Conservation (phyloP, 176 grass and related monocot genomes). For the Triticum urartu region DNA sequence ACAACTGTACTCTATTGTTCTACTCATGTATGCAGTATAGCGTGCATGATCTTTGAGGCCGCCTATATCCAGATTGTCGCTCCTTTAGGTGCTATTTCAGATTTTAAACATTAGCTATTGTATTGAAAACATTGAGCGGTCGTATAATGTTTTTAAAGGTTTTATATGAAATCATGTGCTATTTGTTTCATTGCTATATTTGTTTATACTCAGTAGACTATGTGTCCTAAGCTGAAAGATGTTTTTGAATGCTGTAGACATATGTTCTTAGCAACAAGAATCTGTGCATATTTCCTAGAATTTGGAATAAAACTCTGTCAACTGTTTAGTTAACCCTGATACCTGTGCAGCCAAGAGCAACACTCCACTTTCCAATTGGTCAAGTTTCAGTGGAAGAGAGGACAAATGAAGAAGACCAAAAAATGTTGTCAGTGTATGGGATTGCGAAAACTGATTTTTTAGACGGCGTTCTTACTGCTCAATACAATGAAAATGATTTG, state of each 20-base stretch:
- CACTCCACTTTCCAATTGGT: slow-evolving; percentile 72
- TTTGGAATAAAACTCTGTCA: not conserved
- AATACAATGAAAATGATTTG: slow-evolving; percentile 71
- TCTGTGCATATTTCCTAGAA: not conserved
- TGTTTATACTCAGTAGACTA: not conserved
- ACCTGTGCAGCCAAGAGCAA: slow-evolving; percentile 75
- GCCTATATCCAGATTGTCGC: not conserved
- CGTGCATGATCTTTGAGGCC: not conserved
- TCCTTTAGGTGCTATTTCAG: not conserved
- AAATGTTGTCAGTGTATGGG: slow-evolving; percentile 60
- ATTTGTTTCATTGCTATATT: not conserved
- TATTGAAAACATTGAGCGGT: not conserved
- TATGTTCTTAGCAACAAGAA: not conserved
- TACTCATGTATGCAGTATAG: not conserved
- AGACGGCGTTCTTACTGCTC: slow-evolving; percentile 70
- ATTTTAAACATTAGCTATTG: not conserved
- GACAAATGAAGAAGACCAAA: slow-evolving; percentile 53
- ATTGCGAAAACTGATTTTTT: slow-evolving; percentile 70
- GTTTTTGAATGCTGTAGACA: not conserved
- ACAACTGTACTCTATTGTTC: not conserved
- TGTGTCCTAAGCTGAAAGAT: not conserved
- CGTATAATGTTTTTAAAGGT: not conserved
- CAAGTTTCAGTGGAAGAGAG: slow-evolving; percentile 77
- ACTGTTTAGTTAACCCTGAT: slow-evolving; percentile 23
- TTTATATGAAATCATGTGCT: not conserved